Evolutionary conservation across 1,284 basidiomycete genomes (phyloP), one percentile per base, ranked within the genome.

Genomic region (Gymnopus androsaceus): DNA sequence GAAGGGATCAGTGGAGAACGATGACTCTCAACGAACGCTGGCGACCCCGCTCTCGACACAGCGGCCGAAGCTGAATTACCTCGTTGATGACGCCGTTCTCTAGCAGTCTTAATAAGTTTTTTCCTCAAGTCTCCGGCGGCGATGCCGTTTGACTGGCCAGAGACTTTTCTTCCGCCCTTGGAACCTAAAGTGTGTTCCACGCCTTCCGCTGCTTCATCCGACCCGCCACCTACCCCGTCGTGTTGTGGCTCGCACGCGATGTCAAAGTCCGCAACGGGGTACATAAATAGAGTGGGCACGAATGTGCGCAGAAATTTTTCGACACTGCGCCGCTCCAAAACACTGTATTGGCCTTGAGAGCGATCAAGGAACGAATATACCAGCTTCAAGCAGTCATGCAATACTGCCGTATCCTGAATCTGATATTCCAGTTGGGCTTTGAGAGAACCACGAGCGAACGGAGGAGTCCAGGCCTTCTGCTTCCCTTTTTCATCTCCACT

Each of bases 361-460:
- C 92, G 92, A 66, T 98, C 95, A 63, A 98, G 80, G 77, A 92
- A 98, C 38, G 88, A 87, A 69, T 93, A 90, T 55, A 95, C 83
- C 68, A 99, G 81, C 78, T 94, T 95, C 69, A 97, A 80, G 12
- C 88, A 82, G 69, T 99, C 96, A 60, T 91, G 87, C 64, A 99
- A 73, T 45, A 96, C 90, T 17, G 82, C 80, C 25, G 83, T 83
- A 70, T 98, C 94, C 59, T 83, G 77, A 69, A 98, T 87, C 50
- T 80, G 75, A 67, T 88, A 95, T 63, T 90, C 85, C 52, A 96
- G 82, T 71, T 98, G 96, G 63, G 83, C 79, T 31, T 79, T 83
- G 40, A 78, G 75, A 21, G 77, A 80, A 8, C 80, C 58, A 4
- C 31, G 66, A 38, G 57, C 56, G 34, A 53, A 59, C 23, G 56